A percentile compares a stretch with the other conserved stretches of the same genome.
phyloP scores from a whole-genome alignment of 805 yeast genomes.

The Candida ulmi region DNA sequence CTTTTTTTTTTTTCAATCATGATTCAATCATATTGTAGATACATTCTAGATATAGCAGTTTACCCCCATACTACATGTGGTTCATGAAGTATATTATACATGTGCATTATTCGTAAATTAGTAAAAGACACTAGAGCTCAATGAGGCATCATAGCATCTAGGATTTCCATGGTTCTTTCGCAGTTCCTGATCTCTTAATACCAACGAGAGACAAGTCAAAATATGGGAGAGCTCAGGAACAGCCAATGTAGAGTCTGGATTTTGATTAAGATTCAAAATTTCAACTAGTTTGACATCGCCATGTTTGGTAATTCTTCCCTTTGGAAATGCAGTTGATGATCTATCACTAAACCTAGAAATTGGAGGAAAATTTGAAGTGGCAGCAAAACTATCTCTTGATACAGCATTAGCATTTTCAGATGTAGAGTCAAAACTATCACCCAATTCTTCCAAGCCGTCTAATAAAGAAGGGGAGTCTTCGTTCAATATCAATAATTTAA shows the following conservation, averaged over 20 bases:
- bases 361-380: slow-evolving; percentile 15
- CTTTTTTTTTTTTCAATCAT: too few relatives aligned
- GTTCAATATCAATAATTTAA: slow-evolving; percentile 28
- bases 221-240: slow-evolving; percentile 18
- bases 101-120: neutral
- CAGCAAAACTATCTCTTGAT: slow-evolving; percentile 4
- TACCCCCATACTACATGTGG: too few relatives aligned
- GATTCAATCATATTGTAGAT: too few relatives aligned
- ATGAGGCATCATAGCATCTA: slow-evolving; percentile 16
- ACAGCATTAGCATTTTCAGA: neutral
- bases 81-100: too few relatives aligned
- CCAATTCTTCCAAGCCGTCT: slow-evolving; percentile 11
- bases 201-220: slow-evolving; percentile 19
- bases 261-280: slow-evolving; percentile 5
- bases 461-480: slow-evolving; percentile 28
- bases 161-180: slow-evolving; percentile 18
- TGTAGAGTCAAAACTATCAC: slow-evolving; percentile 2
- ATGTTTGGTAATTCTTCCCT: slow-evolving; percentile 10
- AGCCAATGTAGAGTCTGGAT: slow-evolving; percentile 8
- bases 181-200: slow-evolving; percentile 20
- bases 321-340: slow-evolving; percentile 8
- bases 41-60: too few relatives aligned
- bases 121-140: slow-evolving; percentile 4
- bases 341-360: slow-evolving; percentile 19
- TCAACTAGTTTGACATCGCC: slow-evolving; percentile 21